Base-by-base conservation (phyloP, 2,329 filamentous ascomycete species). In the Scedosporium apiospermum region DNA sequence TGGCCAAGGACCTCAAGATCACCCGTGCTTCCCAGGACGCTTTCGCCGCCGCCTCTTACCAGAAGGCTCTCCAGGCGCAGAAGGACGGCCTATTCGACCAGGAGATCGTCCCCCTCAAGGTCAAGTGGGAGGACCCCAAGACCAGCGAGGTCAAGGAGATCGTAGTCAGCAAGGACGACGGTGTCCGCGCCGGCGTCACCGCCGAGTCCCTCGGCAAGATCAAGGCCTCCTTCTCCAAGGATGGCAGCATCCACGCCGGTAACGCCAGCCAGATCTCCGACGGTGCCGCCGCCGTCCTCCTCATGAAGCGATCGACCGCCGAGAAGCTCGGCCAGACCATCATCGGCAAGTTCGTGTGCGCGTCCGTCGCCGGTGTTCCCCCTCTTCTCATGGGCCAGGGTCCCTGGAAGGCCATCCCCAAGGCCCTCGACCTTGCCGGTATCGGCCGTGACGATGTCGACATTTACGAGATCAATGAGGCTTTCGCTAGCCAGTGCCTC, bases 381-480 rank as follows among this genome's bases (percentile, higher is more conserved):
- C 95, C 95, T 51, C 83, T 97, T 63, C 88, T 98, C 68, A 98
- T 99, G 95, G 95, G 95, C 66, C 82, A 96, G 68, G 95, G 95
- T 1, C 95, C 95, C 60, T 96, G 91, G 86, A 93, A 93, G 77
- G 93, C 95, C 63, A 98, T 99, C 71, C 95, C 95, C 67, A 89
- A 93, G 73, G 93, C 91, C 3, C 87, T 97, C 63, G 84, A 90
- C 73, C 93, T 95, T 75, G 90, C 93, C 0, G 92, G 93, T 64
- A 86, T 99, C 69, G 82, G 80, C 73, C 91, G 88, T 76, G 88
- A 96, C 63, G 93, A 98, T 68, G 91, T 99, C 34, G 95, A 98
- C 74, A 93, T 98, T 72, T 98, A 85, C 72, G 95, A 99, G 84
- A 97, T 99, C 83, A 99, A 99, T 81, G 95, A 99, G 84, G 95